phyloP scores from a whole-genome alignment of 2,329 filamentous ascomycete species.

The Verticillium dahliae region DNA sequence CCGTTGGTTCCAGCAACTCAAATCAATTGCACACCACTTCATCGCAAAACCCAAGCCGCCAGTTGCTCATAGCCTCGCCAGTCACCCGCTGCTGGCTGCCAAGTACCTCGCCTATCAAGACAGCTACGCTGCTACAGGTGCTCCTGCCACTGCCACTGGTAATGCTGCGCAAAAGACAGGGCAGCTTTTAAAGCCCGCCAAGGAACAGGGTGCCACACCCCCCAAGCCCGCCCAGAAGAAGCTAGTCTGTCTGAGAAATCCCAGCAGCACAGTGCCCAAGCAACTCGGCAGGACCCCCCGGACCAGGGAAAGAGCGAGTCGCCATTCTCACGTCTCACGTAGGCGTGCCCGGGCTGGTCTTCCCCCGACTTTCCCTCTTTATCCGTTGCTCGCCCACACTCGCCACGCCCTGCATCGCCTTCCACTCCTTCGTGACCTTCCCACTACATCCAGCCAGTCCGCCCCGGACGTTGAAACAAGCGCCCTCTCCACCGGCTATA shows the following conservation, averaged over 20 bases:
- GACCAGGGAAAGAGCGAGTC: background rate
- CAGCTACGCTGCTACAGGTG: too few relatives aligned
- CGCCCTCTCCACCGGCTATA: background rate
- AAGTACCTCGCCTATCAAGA: too few relatives aligned
- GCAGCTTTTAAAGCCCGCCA: background rate
- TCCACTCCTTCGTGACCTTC: background rate
- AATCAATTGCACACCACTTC: background rate
- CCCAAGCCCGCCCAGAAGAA: background rate
- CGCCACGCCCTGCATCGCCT: background rate
- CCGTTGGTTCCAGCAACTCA: background rate
- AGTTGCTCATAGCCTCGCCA: background rate
- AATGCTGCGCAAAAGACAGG: background rate
- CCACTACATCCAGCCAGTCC: background rate
- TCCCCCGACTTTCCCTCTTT: background rate
- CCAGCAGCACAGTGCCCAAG: constrained; percentile 1
- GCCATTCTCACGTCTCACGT: background rate
- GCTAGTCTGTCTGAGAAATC: constrained; percentile 2
- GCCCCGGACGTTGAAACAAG: background rate
- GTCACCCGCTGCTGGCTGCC: background rate
- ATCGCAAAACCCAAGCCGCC: background rate
- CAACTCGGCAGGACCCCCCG: background rate
- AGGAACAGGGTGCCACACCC: constrained; percentile 1
- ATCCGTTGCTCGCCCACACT: background rate
- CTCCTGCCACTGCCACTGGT: too few relatives aligned
- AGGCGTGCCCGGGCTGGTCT: background rate